A percentile compares a stretch with the other conserved stretches of the same genome.
These are phyloP conservation scores for Capronia epimyces DNA, from an alignment of 2,329 filamentous ascomycete species.

Conservation along the genomic window DNA sequence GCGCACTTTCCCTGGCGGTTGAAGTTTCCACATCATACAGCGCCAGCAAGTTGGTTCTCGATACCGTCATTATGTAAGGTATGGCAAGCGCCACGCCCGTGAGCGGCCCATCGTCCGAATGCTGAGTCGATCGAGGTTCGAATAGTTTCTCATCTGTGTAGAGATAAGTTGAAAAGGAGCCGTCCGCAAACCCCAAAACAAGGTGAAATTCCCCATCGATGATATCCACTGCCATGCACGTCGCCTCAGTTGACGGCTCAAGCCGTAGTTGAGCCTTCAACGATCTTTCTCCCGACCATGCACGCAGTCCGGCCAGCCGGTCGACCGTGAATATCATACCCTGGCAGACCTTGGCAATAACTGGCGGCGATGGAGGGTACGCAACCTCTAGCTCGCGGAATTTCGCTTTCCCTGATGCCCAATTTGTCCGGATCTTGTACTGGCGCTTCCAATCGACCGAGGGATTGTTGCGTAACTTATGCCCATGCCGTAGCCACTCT, in stretches of 20 bases:
- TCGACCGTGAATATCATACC: slow-evolving; percentile 76
- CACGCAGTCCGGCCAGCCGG: slow-evolving; percentile 61
- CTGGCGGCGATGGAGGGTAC: slow-evolving; percentile 50
- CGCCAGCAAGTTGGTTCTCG: slow-evolving; percentile 65
- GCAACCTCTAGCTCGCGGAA: slow-evolving; percentile 69
- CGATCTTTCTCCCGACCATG: slow-evolving; percentile 65
- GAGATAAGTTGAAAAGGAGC: slow-evolving; percentile 65
- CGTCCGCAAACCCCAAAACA: slow-evolving; percentile 65
- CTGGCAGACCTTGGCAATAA: slow-evolving; percentile 71
- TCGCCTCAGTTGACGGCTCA: slow-evolving; percentile 42
- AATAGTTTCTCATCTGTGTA: slow-evolving; percentile 32
- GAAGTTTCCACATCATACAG: slow-evolving; percentile 59
- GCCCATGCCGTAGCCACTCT: slow-evolving; percentile 58
- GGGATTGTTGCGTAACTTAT: slow-evolving; percentile 47
- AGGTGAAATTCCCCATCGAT: slow-evolving; percentile 51
- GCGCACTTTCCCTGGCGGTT: slow-evolving; percentile 48
- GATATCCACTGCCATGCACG: slow-evolving; percentile 60
- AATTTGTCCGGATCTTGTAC: slow-evolving; percentile 85
- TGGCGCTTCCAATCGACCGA: slow-evolving; percentile 77
- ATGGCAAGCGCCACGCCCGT: slow-evolving; percentile 65
- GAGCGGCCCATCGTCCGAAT: slow-evolving; percentile 59
- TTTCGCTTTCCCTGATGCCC: slow-evolving; percentile 74
- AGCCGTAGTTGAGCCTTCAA: slow-evolving; percentile 51
- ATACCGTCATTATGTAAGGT: slow-evolving; percentile 75
- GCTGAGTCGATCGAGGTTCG: slow-evolving; percentile 38